Conservation (phyloP, 768 basidiomycete genomes). For the Kwoniella newhampshirensis region DNA sequence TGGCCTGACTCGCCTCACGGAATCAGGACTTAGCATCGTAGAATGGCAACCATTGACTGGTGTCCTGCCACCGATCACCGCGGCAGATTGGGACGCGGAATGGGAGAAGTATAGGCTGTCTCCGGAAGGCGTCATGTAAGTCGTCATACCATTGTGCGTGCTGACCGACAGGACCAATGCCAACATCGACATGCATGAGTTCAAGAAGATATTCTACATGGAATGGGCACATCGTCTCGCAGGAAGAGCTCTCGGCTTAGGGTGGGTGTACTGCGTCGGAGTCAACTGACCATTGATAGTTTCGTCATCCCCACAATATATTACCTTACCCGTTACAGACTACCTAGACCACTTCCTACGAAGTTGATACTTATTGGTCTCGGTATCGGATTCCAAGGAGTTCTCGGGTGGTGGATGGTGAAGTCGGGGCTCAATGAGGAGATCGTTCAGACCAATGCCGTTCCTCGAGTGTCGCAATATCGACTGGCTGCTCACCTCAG, state of each 20-base stretch:
- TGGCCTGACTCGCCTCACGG: conserved; percentile 92
- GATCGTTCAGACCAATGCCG: conserved; percentile 72
- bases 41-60: conserved; percentile 96
- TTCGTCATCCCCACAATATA: conserved; percentile 84
- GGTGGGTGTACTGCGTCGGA: conserved; percentile 32
- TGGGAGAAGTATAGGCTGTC: conserved; percentile 89
- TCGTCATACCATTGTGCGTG: conserved; percentile 20
- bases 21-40: conserved; percentile 95
- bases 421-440: conserved; percentile 88
- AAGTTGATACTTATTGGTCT: conserved; percentile 70
- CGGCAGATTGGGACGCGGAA: conserved; percentile 76
- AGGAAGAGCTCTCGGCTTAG: conserved; percentile 65
- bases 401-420: conserved; percentile 99
- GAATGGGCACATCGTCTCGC: conserved; percentile 96
- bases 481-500: conserved; percentile 90
- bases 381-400: conserved; percentile 86
- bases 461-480: conserved; percentile 95
- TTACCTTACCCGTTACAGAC: conserved; percentile 69
- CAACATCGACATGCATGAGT: conserved; percentile 79
- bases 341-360: conserved; percentile 64
- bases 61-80: conserved; percentile 73
- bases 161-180: conserved; percentile 70
- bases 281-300: conserved; percentile 44
- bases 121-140: conserved; percentile 93
- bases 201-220: conserved; percentile 97